Conservation (phyloP, 106 monocot species). For the Hemerocallis citrina region DNA sequence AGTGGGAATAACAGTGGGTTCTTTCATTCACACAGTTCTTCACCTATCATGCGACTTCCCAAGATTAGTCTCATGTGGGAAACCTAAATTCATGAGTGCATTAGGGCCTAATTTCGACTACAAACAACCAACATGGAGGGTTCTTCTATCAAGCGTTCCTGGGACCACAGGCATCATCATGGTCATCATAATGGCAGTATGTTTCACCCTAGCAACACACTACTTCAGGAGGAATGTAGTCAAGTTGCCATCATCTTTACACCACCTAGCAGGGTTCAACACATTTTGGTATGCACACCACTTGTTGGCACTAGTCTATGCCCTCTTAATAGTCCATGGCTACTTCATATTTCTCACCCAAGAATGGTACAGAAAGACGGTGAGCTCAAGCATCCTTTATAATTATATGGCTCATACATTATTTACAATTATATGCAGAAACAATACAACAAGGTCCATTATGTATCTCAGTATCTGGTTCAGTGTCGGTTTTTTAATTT, state of each 20-base stretch:
- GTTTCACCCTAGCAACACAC: constrained; percentile 82
- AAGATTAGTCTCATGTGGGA: constrained; percentile 48
- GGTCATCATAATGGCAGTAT: constrained; percentile 75
- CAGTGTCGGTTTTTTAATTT: too few relatives aligned
- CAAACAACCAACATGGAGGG: constrained; percentile 69
- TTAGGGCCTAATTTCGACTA: constrained; percentile 58
- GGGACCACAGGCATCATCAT: constrained; percentile 84
- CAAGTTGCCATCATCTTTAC: constrained; percentile 74
- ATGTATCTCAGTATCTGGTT: too few relatives aligned
- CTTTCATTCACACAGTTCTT: constrained; percentile 41
- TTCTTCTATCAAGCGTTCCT: constrained; percentile 39
- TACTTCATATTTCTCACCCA: constrained; percentile 83
- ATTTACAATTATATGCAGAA: too few relatives aligned
- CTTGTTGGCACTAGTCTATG: constrained; percentile 61
- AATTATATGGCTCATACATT: background rate
- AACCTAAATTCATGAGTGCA: constrained; percentile 40
- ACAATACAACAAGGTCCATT: too few relatives aligned
- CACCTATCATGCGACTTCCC: constrained; percentile 85
- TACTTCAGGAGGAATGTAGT: constrained; percentile 75
- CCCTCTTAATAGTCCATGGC: constrained; percentile 59
- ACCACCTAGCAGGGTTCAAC: constrained; percentile 84
- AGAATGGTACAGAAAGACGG: constrained; percentile 85
- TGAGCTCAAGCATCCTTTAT: constrained; percentile 27
- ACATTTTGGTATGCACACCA: constrained; percentile 99
- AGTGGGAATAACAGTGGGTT: constrained; percentile 45